Conservation (phyloP, 2,329 filamentous ascomycete genomes). For the Aspergillus proliferans region DNA sequence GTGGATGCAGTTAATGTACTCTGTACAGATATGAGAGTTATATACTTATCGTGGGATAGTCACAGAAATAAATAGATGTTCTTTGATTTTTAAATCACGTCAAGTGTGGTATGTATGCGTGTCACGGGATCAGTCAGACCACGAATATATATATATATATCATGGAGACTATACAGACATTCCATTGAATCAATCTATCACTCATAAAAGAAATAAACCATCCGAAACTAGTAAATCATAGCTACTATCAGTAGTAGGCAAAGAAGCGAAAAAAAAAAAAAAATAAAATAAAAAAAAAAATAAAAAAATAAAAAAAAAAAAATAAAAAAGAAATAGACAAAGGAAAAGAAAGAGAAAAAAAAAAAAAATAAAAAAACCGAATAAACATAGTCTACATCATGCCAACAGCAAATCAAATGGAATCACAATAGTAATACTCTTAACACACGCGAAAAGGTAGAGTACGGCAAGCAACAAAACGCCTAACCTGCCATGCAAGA, state of each 20-base stretch:
- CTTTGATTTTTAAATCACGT: neutral
- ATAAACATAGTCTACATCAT: neutral
- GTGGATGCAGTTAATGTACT: neutral
- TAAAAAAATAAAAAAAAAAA: neutral
- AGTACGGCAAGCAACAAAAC: constrained; percentile 10
- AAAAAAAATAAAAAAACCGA: neutral
- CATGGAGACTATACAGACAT: no score
- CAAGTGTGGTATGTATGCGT: neutral
- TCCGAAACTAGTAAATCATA: neutral
- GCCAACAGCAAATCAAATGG: neutral
- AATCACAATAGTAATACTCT: neutral
- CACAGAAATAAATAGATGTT: neutral
- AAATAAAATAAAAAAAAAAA: no score
- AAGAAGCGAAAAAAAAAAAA: neutral
- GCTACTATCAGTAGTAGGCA: neutral
- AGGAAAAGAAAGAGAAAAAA: no score
- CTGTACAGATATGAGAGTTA: neutral
- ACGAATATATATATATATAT: no score
- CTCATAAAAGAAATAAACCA: neutral
- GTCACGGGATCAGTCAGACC: neutral
- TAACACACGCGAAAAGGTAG: neutral
- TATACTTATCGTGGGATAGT: neutral
- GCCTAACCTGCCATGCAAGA: constrained; percentile 22
- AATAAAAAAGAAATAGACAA: no score
- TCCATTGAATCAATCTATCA: neutral